Base-by-base conservation (phyloP, 202 grass and related monocot genomes). In the Carex arenaria region DNA sequence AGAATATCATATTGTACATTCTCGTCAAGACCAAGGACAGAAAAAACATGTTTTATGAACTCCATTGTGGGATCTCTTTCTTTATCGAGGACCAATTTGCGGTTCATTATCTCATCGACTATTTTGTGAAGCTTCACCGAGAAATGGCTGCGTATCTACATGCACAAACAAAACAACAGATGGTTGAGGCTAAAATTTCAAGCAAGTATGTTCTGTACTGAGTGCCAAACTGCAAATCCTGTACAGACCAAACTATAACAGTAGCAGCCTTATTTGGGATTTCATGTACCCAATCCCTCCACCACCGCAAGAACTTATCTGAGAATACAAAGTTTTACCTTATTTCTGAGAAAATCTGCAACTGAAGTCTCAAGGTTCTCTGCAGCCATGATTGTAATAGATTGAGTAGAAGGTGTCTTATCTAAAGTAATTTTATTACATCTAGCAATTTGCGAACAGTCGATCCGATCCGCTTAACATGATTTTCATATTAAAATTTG, bases 1-100 rank as follows among this genome's bases (percentile, higher is more conserved):
- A 93, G 85, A 83, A 98, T 90, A 87, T 98, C 95, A 91, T 93
- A 92, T 72, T 98, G 92, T 80, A 98, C 92, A 61, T 91, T 92
- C 54, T 98, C 84, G 80, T 98, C 95, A 72, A 98, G 92, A 84
- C 87, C 83, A 85, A 98, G 92, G 86, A 98, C 95, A 31, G 95
- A 88, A 85, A 87, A 98, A 43, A 98, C 86, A 90, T 98, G 91
- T 76, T 98, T 98, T 86, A 95, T 92, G 80, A 98, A 98, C 78
- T 98, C 92, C 79, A 98, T 87, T 79, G 91, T 92, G 83, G 89
- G 84, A 91, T 93, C 84, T 57, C 95, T 92, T 90, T 92, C 94
- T 83, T 90, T 86, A 28, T 80, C 36, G 22, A 60, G 72, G 56
- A 72, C 81, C 74, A 82, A 61, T 84, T 84, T 85, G 57, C 83